phyloP scores from a whole-genome alignment of 805 yeast genomes.

The Lipomyces yamanashiensis region DNA sequence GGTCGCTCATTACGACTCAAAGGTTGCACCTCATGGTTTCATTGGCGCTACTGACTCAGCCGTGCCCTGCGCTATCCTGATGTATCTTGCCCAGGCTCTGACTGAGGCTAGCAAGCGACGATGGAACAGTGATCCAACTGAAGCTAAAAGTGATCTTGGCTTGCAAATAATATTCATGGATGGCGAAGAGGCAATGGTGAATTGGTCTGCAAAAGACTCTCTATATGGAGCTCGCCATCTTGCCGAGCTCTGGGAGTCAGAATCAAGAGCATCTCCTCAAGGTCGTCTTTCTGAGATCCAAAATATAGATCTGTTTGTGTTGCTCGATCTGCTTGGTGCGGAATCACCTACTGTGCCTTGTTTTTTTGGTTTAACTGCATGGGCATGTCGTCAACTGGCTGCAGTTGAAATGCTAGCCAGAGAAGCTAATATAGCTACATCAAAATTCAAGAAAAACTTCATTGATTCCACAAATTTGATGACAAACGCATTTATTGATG shows the following conservation, averaged over 20 bases:
- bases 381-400: constrained; percentile 48
- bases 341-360: constrained; percentile 48
- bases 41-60: constrained; percentile 67
- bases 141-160: constrained; percentile 42
- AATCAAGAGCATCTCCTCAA: constrained; percentile 33
- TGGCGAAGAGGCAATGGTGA: constrained; percentile 63
- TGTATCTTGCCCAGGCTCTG: constrained; percentile 50
- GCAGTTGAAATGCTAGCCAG: constrained; percentile 45
- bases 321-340: constrained; percentile 58
- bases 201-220: constrained; percentile 59
- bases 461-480: constrained; percentile 15
- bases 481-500: constrained; percentile 45
- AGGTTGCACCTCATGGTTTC: constrained; percentile 56
- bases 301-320: constrained; percentile 53
- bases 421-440: constrained; percentile 26
- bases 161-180: constrained; percentile 59
- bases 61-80: constrained; percentile 58
- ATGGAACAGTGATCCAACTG: constrained; percentile 31
- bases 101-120: constrained; percentile 37
- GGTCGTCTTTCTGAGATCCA: constrained; percentile 38
- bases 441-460: constrained; percentile 4
- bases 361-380: constrained; percentile 51
- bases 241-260: constrained; percentile 49
- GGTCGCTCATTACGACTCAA: constrained; percentile 63
- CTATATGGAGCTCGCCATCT: constrained; percentile 61